Evolutionary conservation across 148 eudicot genomes (phyloP).

Genomic region (Vaccinium corymbosum): DNA sequence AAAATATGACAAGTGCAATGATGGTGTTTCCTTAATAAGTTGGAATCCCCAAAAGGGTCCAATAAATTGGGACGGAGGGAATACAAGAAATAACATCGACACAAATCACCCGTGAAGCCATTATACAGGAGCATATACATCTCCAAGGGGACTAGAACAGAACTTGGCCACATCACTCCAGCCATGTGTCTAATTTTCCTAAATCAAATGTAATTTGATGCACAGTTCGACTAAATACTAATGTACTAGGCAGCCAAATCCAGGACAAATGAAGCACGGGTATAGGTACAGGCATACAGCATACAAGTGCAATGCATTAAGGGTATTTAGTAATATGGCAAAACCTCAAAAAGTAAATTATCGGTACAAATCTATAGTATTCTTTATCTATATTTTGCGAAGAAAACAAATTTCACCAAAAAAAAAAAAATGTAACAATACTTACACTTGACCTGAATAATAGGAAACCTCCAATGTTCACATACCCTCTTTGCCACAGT

Average conservation of each 20-base stretch:
- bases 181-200: not conserved
- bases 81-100: not conserved
- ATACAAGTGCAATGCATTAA: not conserved
- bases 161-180: conserved; percentile 9
- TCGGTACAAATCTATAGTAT: not conserved
- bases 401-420: not conserved
- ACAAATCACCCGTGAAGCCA: not conserved
- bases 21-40: no score
- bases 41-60: no score
- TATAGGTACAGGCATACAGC: not conserved
- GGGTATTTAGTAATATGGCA: not conserved
- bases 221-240: not conserved
- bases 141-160: not conserved
- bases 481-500: not conserved
- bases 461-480: not conserved
- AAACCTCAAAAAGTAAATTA: not conserved
- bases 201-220: not conserved
- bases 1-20: no score
- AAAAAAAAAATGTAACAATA: not conserved
- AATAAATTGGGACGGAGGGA: no score
- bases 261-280: not conserved
- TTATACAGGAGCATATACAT: not conserved
- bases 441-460: not conserved
- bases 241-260: not conserved
- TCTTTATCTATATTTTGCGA: not conserved